Percentiles rank a stretch among this genome's conserved stretches.
These are phyloP conservation scores for Aspergillus sojae DNA, from an alignment of 2,329 filamentous ascomycete genomes.

Conservation along the genomic window DNA sequence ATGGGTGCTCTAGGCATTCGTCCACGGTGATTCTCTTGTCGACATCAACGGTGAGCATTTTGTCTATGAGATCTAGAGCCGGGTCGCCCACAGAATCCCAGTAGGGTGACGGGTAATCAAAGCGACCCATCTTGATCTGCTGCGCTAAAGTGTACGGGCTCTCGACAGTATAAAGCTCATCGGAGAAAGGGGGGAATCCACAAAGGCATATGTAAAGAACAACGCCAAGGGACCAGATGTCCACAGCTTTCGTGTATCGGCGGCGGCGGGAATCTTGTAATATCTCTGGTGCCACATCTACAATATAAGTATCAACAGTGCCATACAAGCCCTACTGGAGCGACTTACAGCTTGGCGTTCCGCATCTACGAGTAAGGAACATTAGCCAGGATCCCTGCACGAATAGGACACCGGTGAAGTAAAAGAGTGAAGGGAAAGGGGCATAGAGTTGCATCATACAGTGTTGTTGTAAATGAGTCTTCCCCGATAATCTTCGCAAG, in stretches of 20 bases:
- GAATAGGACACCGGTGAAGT: background rate
- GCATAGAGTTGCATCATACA: constrained; percentile 53
- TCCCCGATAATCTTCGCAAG: constrained; percentile 98
- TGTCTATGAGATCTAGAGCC: constrained; percentile 89
- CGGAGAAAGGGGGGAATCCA: constrained; percentile 94
- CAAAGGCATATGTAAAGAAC: constrained; percentile 97
- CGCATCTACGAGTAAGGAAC: constrained; percentile 56
- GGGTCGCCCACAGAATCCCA: constrained; percentile 88
- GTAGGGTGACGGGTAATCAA: constrained; percentile 95
- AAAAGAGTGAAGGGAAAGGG: background rate
- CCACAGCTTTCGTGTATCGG: constrained; percentile 91
- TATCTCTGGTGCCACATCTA: constrained; percentile 91
- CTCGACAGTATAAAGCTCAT: constrained; percentile 79
- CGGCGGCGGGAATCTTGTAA: constrained; percentile 78
- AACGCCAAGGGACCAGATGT: constrained; percentile 96
- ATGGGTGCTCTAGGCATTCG: constrained; percentile 87
- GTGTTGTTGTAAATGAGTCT: constrained; percentile 93
- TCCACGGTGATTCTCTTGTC: constrained; percentile 84
- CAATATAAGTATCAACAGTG: constrained; percentile 16
- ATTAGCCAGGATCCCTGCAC: background rate
- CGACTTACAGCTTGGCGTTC: constrained; percentile 80
- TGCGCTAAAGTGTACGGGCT: constrained; percentile 86
- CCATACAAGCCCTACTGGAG: background rate
- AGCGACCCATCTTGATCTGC: constrained; percentile 85
- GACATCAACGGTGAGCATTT: constrained; percentile 88